A percentile compares a stretch with the other conserved stretches of the same genome.
These are phyloP conservation scores for Termitomyces heimii DNA, from an alignment of 768 basidiomycete species.

Conservation along the genomic window DNA sequence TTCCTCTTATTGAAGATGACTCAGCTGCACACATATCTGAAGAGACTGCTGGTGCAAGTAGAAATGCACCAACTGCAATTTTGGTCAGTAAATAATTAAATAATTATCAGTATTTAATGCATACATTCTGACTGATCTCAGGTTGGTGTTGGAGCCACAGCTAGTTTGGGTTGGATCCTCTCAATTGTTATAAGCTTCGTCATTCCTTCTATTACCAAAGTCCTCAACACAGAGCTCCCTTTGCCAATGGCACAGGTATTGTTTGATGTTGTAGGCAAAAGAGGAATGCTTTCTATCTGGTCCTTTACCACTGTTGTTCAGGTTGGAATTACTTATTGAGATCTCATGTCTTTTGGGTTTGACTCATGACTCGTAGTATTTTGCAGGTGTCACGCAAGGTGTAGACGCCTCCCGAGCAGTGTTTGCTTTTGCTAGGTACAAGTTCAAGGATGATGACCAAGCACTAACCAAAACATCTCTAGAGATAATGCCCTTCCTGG, in stretches of 20 bases:
- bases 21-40: conserved; percentile 75
- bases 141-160: background rate
- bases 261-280: conserved; percentile 56
- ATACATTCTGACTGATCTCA: background rate
- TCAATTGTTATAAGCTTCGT: background rate
- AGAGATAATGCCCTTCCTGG: conserved; percentile 71
- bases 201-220: conserved; percentile 25
- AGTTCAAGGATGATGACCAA: background rate
- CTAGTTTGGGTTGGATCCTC: background rate
- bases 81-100: conserved; percentile 16
- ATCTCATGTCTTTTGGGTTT: background rate
- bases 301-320: conserved; percentile 60
- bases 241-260: conserved; percentile 73
- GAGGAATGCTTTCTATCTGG: conserved; percentile 71
- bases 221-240: conserved; percentile 45
- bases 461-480: background rate
- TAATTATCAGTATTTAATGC: background rate
- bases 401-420: background rate
- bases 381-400: background rate
- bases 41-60: conserved; percentile 59
- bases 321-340: conserved; percentile 7
- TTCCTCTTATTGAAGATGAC: conserved; percentile 41
- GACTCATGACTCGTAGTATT: background rate
- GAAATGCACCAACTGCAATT: conserved; percentile 65
- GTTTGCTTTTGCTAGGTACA: conserved; percentile 1